Conservation (phyloP, 441 rosid genomes). For the Eruca vesicaria region DNA sequence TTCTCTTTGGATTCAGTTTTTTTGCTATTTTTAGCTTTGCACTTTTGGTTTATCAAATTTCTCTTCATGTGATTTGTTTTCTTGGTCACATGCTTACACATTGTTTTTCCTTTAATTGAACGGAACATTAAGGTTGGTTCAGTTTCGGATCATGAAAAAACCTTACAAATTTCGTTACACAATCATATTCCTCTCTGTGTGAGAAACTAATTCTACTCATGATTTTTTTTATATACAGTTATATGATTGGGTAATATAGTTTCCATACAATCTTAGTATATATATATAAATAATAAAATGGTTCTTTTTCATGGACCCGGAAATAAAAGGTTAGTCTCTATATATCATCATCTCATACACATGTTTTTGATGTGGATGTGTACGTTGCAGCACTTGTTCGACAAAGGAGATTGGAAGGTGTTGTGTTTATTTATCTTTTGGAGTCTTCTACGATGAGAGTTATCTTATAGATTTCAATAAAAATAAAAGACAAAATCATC, state of each 20-base stretch:
- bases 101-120: not conserved
- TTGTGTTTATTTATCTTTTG: constrained; percentile 22
- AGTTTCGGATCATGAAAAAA: constrained; percentile 1
- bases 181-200: not conserved
- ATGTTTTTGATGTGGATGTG: constrained; percentile 34
- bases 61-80: not conserved
- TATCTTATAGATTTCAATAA: constrained; percentile 13
- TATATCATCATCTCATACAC: constrained; percentile 25
- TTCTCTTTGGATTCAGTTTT: not conserved
- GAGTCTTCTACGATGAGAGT: constrained; percentile 14
- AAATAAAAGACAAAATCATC: constrained; percentile 15
- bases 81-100: constrained; percentile 3
- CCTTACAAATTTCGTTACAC: not conserved
- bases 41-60: not conserved
- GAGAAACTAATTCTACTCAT: not conserved
- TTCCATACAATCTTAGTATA: not conserved
- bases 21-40: not conserved
- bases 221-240: not conserved
- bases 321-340: constrained; percentile 4
- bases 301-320: constrained; percentile 12
- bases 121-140: not conserved
- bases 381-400: constrained; percentile 29
- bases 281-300: not conserved
- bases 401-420: constrained; percentile 28
- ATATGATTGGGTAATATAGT: not conserved